Evolutionary conservation across 495 filamentous ascomycete genomes (phyloP), one percentile per base, ranked within the genome.

Genomic region (Neurospora sp.): DNA sequence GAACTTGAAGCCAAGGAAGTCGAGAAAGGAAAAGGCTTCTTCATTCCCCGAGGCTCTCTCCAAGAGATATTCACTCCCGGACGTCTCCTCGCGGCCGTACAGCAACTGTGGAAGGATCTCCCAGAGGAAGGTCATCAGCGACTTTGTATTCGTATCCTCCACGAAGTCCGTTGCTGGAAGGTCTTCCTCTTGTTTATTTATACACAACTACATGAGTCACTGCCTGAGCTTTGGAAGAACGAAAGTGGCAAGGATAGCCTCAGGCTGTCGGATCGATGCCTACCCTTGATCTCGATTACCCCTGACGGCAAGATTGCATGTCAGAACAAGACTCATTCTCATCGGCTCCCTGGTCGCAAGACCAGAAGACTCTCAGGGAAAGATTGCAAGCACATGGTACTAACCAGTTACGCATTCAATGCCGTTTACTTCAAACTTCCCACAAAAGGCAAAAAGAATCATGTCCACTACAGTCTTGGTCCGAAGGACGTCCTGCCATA

Each of bases 201-300:
- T 53, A 1, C 46, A 22, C 0, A 53, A 0, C 20, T 5, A 12
- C 0, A 53, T 0, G 0, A 27, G 2, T 14, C 6, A 0, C 0
- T 53, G 10, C 46, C 42, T 0, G 0, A 9, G 2, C 0, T 53
- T 0, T 53, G 46, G 46, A 14, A 53, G 20, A 0, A 22, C 1
- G 46, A 53, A 27, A 53, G 46, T 0, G 46, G 20, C 46, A 53
- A 22, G 9, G 46, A 53, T 12, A 22, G 0, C n/a, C 46, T 53
- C 1, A 11, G 20, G 20, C 46, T 53, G 46, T 53, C 46, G 5
- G 46, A 59, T 2, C 48, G 12, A 59, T 48, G 44, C 6, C 0
- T 48, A 22, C 48, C 48, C 5, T 59, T 59, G 48, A 16, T 27
- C 0, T 48, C 44, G 3, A 20, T 48, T 11, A 11, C 3, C 44